A percentile compares a stretch with the other conserved stretches of the same genome.
These are phyloP conservation scores for Blastobotrys arbuscula DNA, from an alignment of 1,139 yeast species.

Conservation along the genomic window DNA sequence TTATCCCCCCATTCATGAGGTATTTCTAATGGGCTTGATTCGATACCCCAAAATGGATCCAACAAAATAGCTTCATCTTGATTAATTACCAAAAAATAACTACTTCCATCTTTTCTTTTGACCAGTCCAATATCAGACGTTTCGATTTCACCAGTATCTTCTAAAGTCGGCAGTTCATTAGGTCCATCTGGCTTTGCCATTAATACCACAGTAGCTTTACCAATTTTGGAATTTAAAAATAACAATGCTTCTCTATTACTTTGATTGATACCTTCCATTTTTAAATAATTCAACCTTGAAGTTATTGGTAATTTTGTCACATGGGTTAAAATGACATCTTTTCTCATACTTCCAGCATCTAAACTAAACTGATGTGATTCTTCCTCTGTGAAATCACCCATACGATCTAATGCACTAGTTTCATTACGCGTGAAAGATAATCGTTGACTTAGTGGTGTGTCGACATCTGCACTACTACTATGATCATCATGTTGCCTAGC, in stretches of 20 bases:
- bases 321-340: slow-evolving; percentile 64
- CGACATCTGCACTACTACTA: slow-evolving; percentile 11
- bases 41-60: slow-evolving; percentile 60
- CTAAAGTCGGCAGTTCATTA: slow-evolving; percentile 15
- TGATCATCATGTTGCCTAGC: slow-evolving; percentile 13
- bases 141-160: slow-evolving; percentile 3
- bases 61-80: slow-evolving; percentile 40
- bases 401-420: slow-evolving; percentile 21
- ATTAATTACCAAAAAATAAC: slow-evolving; percentile 1
- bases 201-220: slow-evolving; percentile 22
- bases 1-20: slow-evolving; percentile 16
- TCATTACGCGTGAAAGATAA: slow-evolving; percentile 22
- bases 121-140: slow-evolving; percentile 2
- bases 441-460: slow-evolving; percentile 20
- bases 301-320: slow-evolving; percentile 25
- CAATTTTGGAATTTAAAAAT: slow-evolving; percentile 32
- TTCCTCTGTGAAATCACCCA: slow-evolving; percentile 18
- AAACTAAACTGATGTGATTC: slow-evolving; percentile 13
- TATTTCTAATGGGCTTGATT: slow-evolving; percentile 39
- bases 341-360: slow-evolving; percentile 37
- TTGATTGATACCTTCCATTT: slow-evolving; percentile 22
- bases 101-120: slow-evolving; percentile 3
- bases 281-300: slow-evolving; percentile 10
- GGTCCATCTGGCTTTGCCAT: slow-evolving; percentile 22
- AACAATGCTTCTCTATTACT: slow-evolving; percentile 47